phyloP scores from a whole-genome alignment of 2,329 filamentous ascomycete genomes.

The Alternaria longipes region DNA sequence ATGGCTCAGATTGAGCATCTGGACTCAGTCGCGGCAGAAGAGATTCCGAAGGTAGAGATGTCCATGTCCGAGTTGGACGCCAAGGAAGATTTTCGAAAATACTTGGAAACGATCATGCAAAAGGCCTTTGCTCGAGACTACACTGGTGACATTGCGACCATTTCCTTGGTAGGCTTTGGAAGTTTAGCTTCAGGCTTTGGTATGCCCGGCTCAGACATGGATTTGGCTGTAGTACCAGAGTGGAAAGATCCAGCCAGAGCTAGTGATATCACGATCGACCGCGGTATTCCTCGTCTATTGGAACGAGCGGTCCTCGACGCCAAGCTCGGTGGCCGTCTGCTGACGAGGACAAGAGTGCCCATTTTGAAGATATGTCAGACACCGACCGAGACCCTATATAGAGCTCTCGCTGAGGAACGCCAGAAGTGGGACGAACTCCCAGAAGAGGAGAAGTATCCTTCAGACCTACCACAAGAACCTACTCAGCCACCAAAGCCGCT shows the following conservation, averaged over 20 bases:
- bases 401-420: conserved; percentile 70
- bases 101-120: conserved; percentile 72
- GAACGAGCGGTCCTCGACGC: conserved; percentile 77
- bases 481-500: conserved; percentile 19
- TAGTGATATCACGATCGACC: conserved; percentile 55
- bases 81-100: conserved; percentile 75
- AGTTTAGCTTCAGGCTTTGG: conserved; percentile 87
- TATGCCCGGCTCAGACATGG: conserved; percentile 89
- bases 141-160: conserved; percentile 60
- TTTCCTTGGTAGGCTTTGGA: conserved; percentile 81
- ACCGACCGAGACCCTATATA: conserved; percentile 68
- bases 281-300: conserved; percentile 74
- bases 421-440: conserved; percentile 73
- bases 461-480: conserved; percentile 23
- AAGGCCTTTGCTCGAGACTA: conserved; percentile 63
- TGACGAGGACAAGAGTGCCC: conserved; percentile 81
- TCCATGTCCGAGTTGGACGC: conserved; percentile 68
- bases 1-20: conserved; percentile 54
- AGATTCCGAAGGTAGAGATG: conserved; percentile 71
- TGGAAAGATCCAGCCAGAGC: conserved; percentile 42
- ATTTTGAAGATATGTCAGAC: conserved; percentile 87
- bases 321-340: conserved; percentile 77
- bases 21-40: conserved; percentile 53
- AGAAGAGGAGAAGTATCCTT: conserved; percentile 55
- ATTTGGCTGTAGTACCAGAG: conserved; percentile 78